phyloP scores from a whole-genome alignment of 306 rosid species.

The Potentilla sterilis region DNA sequence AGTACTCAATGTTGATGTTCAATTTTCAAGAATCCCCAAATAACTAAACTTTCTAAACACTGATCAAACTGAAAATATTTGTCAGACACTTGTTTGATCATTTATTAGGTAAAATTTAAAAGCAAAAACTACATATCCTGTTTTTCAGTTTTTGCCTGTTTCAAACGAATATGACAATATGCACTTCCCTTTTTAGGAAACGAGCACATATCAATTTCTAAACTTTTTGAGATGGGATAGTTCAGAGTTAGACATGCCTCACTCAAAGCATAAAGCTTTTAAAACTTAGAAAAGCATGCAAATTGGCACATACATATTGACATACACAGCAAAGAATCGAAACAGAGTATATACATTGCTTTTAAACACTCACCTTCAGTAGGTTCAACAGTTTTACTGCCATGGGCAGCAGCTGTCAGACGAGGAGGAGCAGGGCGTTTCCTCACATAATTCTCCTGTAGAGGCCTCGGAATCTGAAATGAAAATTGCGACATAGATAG shows the following conservation, averaged over 20 bases:
- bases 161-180: neutral
- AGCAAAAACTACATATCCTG: neutral
- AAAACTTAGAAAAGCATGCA: neutral
- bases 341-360: neutral
- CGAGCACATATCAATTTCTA: neutral
- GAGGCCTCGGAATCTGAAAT: slow-evolving; percentile 77
- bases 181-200: neutral
- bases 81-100: neutral
- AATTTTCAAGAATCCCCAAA: neutral
- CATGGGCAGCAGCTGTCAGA: slow-evolving; percentile 36
- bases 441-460: slow-evolving; percentile 84
- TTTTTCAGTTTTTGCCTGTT: neutral
- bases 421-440: slow-evolving; percentile 66
- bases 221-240: neutral
- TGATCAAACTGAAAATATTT: neutral
- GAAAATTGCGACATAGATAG: slow-evolving; percentile 66
- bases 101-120: neutral
- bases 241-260: neutral
- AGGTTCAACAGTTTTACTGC: slow-evolving; percentile 37
- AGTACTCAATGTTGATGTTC: neutral
- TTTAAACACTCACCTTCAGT: slow-evolving; percentile 52
- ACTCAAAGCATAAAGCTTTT: neutral
- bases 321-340: neutral
- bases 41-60: neutral
- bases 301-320: neutral